A percentile compares a stretch with the other conserved stretches of the same genome.
Evolutionary conservation across 441 rosid genomes (phyloP).

Genomic region (Pelargonium citronellum): DNA sequence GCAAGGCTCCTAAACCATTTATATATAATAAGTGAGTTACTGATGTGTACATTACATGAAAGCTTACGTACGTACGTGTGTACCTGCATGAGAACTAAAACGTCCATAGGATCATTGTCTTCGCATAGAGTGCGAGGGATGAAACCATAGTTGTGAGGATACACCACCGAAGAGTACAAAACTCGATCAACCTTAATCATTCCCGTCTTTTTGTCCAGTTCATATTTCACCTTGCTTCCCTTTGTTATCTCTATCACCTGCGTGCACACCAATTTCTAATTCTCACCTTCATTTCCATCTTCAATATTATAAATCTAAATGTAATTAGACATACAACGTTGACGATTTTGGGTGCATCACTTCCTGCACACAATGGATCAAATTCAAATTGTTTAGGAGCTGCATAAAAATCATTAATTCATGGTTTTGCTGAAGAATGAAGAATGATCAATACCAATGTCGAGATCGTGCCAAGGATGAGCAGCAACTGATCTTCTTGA

Average conservation of each 20-base stretch:
- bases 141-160: slow-evolving; percentile 97
- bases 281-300: too few species aligned
- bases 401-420: not conserved
- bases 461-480: slow-evolving; percentile 94
- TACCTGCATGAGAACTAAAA: slow-evolving; percentile 93
- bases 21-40: too few species aligned
- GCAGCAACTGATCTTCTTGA: slow-evolving; percentile 72
- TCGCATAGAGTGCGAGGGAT: slow-evolving; percentile 94
- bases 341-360: slow-evolving; percentile 75
- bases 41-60: not conserved
- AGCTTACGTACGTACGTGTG: not conserved
- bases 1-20: slow-evolving; percentile 63
- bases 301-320: too few species aligned
- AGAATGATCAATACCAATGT: slow-evolving; percentile 27
- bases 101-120: slow-evolving; percentile 97
- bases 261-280: slow-evolving; percentile 31
- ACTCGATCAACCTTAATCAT: slow-evolving; percentile 97
- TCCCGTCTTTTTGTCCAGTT: slow-evolving; percentile 81
- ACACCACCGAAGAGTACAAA: slow-evolving; percentile 94
- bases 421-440: too few species aligned
- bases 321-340: slow-evolving; percentile 34
- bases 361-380: slow-evolving; percentile 43
- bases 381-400: not conserved
- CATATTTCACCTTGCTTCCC: slow-evolving; percentile 93
- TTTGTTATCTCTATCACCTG: slow-evolving; percentile 91